These are phyloP conservation scores for Termitomyces sp. DNA, from an alignment of 768 basidiomycete genomes.

Conservation along the genomic window DNA sequence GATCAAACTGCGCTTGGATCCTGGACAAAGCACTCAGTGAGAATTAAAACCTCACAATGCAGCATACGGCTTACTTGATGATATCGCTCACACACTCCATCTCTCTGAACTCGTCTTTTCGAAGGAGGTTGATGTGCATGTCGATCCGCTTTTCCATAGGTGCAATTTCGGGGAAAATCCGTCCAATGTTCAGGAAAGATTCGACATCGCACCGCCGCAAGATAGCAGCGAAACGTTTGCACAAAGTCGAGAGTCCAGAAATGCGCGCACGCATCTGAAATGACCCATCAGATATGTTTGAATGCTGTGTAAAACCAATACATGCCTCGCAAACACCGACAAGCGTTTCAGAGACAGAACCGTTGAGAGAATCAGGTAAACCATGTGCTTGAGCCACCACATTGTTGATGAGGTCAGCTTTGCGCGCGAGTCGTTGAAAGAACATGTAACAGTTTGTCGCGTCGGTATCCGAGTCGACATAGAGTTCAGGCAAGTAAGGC, in stretches of 20 bases:
- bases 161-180: constrained; percentile 78
- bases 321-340: constrained; percentile 93
- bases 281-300: neutral
- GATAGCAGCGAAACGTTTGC: constrained; percentile 87
- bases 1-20: constrained; percentile 91
- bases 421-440: constrained; percentile 85
- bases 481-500: constrained; percentile 91
- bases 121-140: constrained; percentile 81
- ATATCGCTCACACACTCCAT: constrained; percentile 92
- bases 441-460: constrained; percentile 88
- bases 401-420: constrained; percentile 82
- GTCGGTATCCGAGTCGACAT: constrained; percentile 85
- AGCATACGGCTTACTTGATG: constrained; percentile 58
- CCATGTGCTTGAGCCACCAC: constrained; percentile 81
- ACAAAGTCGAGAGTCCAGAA: constrained; percentile 74
- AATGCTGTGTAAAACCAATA: neutral
- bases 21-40: constrained; percentile 35
- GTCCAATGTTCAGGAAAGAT: constrained; percentile 81
- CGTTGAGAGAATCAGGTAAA: constrained; percentile 82
- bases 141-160: constrained; percentile 91
- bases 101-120: constrained; percentile 89
- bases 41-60: neutral
- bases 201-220: constrained; percentile 79
- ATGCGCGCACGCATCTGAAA: constrained; percentile 79
- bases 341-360: constrained; percentile 75